A percentile compares a stretch with the other conserved stretches of the same genome.
These are phyloP conservation scores for Furcasterigmium furcatum DNA, from an alignment of 2,329 filamentous ascomycete genomes.

Conservation along the genomic window DNA sequence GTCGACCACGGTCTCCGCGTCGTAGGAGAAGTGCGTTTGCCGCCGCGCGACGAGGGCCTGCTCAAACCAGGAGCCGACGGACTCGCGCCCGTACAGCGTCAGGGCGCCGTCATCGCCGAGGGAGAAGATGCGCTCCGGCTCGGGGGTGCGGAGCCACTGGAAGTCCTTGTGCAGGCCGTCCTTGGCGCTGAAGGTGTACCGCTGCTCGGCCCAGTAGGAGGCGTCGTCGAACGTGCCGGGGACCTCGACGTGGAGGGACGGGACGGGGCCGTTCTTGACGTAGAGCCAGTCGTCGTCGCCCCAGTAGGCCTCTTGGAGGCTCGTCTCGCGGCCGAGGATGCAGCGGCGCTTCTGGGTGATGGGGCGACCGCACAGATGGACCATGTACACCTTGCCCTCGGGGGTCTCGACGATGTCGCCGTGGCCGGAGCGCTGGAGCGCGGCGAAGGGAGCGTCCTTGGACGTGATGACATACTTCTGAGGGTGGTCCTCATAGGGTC, in stretches of 20 bases:
- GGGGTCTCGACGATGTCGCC: conserved; percentile 52
- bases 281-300: conserved; percentile 62
- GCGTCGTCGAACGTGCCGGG: conserved; percentile 43
- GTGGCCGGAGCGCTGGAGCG: conserved; percentile 50
- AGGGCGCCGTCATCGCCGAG: conserved; percentile 33
- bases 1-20: conserved; percentile 53
- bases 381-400: conserved; percentile 49
- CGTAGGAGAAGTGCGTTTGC: conserved; percentile 57
- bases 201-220: conserved; percentile 45
- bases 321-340: conserved; percentile 52
- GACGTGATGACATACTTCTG: conserved; percentile 54
- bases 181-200: conserved; percentile 37
- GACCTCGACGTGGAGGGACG: conserved; percentile 49
- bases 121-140: conserved; percentile 49
- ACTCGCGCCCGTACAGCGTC: conserved; percentile 46
- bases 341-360: conserved; percentile 48
- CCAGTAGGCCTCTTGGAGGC: conserved; percentile 59
- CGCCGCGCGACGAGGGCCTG: conserved; percentile 52
- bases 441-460: conserved; percentile 43
- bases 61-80: conserved; percentile 57
- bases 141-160: conserved; percentile 55
- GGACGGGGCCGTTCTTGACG: conserved; percentile 54
- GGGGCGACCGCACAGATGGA: conserved; percentile 50
- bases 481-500: conserved; percentile 60
- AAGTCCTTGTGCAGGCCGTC: conserved; percentile 44